Evolutionary conservation across 257 asterid species (phyloP), one percentile per base, ranked within the genome.

Genomic region (Jasminum sambac): DNA sequence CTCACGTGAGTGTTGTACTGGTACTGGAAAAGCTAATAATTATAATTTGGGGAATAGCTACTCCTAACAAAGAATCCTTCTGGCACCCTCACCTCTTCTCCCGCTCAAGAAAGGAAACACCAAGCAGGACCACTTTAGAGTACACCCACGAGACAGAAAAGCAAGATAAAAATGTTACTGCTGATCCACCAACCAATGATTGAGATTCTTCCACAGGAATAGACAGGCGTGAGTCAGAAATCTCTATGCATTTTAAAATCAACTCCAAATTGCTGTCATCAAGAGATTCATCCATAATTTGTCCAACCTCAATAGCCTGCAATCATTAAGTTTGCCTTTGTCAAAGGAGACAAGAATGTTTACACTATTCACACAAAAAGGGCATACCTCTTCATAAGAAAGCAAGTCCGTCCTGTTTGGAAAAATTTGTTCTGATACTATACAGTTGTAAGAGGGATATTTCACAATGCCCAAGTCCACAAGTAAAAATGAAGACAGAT

Each of bases 301-400:
- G 99, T 67, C 96, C 91, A 78, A 94, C 80, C 80, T 88, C 99
- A 66, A 91, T 79, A 57, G 98, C 96, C 99, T 94, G 82, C 50
- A 71, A 71, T 59, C 61, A 74, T 79, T 63, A 78, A 38, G 58
- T 37, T 41, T 46, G 65, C 25, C 58, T 44, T 78, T 46, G 65
- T 55, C 44, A 57, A 76, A 68, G 72, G 43, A n/a, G 64, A 30
- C 36, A 37, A 41, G 13, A 52, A 46, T 63, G n/a, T 44, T 19
- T 72, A 16, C n/a, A 37, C 8, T 58, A 41, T 38, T 43, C 63
- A 42, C 23, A 57, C 50, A 57, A 77, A 42, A 68, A 60, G 68
- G 50, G 70, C 64, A 66, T 81, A 94, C 99, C 95, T 89, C 93
- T 86, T 94, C 99, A 72, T 86, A 94, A 71, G 89, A 88, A 60